These are phyloP conservation scores for Fusarium proliferatum DNA, from an alignment of 2,329 filamentous ascomycete species.

Conservation along the genomic window DNA sequence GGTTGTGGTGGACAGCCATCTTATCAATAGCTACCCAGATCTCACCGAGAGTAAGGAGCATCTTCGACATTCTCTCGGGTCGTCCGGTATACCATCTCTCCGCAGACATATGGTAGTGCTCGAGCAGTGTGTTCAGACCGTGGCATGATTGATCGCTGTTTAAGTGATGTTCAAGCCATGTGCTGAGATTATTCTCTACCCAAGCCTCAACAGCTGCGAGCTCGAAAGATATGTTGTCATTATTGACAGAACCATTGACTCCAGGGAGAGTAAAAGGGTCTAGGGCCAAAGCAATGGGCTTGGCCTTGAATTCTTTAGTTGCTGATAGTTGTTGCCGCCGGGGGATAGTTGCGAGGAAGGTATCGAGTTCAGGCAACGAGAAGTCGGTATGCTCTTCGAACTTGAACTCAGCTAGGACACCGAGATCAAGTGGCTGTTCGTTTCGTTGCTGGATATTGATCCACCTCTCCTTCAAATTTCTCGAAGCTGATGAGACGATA, in stretches of 20 bases:
- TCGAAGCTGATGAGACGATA: constrained; percentile 1
- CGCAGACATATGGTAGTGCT: constrained; percentile 50
- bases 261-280: neutral
- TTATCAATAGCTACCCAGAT: constrained; percentile 69
- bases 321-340: rapidly evolving
- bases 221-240: neutral
- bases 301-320: neutral
- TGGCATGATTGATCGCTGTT: constrained; percentile 40
- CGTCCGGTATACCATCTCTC: constrained; percentile 49
- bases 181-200: constrained; percentile 54
- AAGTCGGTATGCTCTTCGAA: constrained; percentile 10
- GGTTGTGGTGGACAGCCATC: constrained; percentile 51
- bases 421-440: neutral
- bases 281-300: rapidly evolving
- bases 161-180: constrained; percentile 52
- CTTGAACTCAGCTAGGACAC: neutral
- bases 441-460: neutral
- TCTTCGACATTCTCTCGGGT: constrained; percentile 62
- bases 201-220: constrained; percentile 61
- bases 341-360: constrained; percentile 16
- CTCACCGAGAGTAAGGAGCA: constrained; percentile 66
- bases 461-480: constrained; percentile 15
- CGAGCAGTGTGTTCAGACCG: constrained; percentile 48
- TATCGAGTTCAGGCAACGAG: constrained; percentile 13
- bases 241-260: neutral